A percentile compares a stretch with the other conserved stretches of the same genome.
These are phyloP conservation scores for Vaccinium darrowii DNA, from an alignment of 148 eudicot species.

Conservation along the genomic window DNA sequence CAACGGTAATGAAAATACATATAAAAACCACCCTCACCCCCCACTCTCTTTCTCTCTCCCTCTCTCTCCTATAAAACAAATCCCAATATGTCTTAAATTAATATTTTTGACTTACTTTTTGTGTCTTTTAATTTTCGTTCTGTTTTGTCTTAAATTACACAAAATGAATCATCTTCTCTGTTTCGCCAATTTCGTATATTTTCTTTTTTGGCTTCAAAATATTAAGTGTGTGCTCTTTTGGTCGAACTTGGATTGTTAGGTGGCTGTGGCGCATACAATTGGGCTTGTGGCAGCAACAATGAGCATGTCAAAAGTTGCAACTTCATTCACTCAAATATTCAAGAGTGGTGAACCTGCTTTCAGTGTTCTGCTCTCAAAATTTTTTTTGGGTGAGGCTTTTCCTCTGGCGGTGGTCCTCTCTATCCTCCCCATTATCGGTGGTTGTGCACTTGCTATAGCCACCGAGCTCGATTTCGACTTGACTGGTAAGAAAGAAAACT, in stretches of 20 bases:
- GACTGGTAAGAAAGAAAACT: conserved; percentile 26
- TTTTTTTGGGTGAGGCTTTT: conserved; percentile 44
- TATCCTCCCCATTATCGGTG: conserved; percentile 50
- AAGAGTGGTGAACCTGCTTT: conserved; percentile 52
- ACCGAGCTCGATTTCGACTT: conserved; percentile 56
- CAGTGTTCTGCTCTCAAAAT: conserved; percentile 39
- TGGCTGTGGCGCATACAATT: conserved; percentile 59
- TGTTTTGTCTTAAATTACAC: no score
- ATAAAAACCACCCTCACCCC: no score
- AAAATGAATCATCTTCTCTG: not conserved
- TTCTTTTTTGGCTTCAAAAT: not conserved
- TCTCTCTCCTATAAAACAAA: no score
- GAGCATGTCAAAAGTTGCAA: conserved; percentile 63
- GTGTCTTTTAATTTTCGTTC: no score
- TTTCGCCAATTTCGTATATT: not conserved
- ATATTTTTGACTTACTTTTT: no score
- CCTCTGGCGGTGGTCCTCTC: conserved; percentile 45
- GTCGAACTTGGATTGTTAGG: conserved; percentile 19
- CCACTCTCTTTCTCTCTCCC: no score
- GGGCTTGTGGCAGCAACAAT: conserved; percentile 64
- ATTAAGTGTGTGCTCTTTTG: not conserved
- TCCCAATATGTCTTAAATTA: no score
- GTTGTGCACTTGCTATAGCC: conserved; percentile 49
- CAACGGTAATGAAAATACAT: no score
- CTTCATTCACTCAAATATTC: conserved; percentile 50